Conservation (phyloP, 257 asterid species). For the Solanum paucissectum region DNA sequence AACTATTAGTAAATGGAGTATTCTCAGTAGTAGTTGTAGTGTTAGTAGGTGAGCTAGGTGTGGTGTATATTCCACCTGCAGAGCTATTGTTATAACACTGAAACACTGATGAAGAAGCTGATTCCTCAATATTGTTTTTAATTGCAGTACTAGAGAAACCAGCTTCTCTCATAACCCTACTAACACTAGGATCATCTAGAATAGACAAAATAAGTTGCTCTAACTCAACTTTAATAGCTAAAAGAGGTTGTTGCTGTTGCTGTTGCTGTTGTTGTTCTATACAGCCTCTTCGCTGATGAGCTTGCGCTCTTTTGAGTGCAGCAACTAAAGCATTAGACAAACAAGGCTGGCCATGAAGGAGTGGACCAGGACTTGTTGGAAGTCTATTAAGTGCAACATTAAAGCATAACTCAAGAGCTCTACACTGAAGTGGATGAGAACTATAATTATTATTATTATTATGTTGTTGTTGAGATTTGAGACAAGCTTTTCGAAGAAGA, state of each 20-base stretch:
- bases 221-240: conserved; percentile 54
- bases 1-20: conserved; percentile 1
- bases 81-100: conserved; percentile 37
- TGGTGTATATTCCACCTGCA: conserved; percentile 53
- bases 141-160: conserved; percentile 62
- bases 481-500: conserved; percentile 59
- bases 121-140: conserved; percentile 40
- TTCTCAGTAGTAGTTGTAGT: neutral
- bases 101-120: conserved; percentile 31
- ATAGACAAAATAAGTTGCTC: conserved; percentile 72
- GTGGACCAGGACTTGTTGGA: conserved; percentile 55
- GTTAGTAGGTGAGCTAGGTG: conserved; percentile 63
- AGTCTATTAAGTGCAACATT: conserved; percentile 82
- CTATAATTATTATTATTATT: neutral
- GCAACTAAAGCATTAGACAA: conserved; percentile 74
- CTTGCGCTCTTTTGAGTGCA: conserved; percentile 76
- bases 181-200: conserved; percentile 79
- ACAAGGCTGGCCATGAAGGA: conserved; percentile 63
- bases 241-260: conserved; percentile 32
- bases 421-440: conserved; percentile 37
- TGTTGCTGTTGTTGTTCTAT: conserved; percentile 58
- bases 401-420: conserved; percentile 80
- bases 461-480: conserved; percentile 35
- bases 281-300: conserved; percentile 65
- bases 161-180: conserved; percentile 84